A percentile compares a stretch with the other conserved stretches of the same genome.
These are phyloP conservation scores for Penicillium sp. DNA, from an alignment of 2,329 filamentous ascomycete species.

Conservation along the genomic window DNA sequence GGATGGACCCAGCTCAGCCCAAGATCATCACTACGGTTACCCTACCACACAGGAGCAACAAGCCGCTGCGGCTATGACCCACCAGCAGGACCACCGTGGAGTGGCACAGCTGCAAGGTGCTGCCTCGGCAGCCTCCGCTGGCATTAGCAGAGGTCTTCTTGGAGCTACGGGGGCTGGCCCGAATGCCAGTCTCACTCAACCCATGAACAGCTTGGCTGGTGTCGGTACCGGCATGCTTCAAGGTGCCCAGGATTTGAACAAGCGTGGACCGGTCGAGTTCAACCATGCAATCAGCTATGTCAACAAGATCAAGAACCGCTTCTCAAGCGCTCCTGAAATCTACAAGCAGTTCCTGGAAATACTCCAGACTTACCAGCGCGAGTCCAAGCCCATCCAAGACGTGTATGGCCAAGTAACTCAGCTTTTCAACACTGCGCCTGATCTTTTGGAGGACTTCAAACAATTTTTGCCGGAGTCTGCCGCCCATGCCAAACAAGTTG, in stretches of 20 bases:
- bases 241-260: conserved; percentile 65
- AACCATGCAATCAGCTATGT: conserved; percentile 99
- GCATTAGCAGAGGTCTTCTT: conserved; percentile 50
- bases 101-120: conserved; percentile 68
- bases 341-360: conserved; percentile 99
- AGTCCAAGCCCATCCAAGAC: conserved; percentile 97
- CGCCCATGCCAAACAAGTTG: conserved; percentile 65
- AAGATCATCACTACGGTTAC: conserved; percentile 47
- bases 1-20: conserved; percentile 39
- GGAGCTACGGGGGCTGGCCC: conserved; percentile 48
- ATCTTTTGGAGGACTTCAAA: conserved; percentile 96
- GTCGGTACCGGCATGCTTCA: conserved; percentile 60
- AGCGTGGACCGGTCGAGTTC: conserved; percentile 93
- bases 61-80: conserved; percentile 50
- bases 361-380: conserved; percentile 93
- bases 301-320: conserved; percentile 99
- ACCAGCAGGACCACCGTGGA: conserved; percentile 66
- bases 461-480: conserved; percentile 94
- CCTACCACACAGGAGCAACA: conserved; percentile 48
- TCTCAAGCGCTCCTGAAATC: conserved; percentile 93
- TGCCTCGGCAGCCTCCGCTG: conserved; percentile 60
- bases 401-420: conserved; percentile 96
- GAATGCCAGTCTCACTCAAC: conserved; percentile 50
- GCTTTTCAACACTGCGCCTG: conserved; percentile 88
- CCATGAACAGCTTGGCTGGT: conserved; percentile 63